Evolutionary conservation across 208 protist species (phyloP).

Genomic region (Ichthyophonus hoferi): DNA sequence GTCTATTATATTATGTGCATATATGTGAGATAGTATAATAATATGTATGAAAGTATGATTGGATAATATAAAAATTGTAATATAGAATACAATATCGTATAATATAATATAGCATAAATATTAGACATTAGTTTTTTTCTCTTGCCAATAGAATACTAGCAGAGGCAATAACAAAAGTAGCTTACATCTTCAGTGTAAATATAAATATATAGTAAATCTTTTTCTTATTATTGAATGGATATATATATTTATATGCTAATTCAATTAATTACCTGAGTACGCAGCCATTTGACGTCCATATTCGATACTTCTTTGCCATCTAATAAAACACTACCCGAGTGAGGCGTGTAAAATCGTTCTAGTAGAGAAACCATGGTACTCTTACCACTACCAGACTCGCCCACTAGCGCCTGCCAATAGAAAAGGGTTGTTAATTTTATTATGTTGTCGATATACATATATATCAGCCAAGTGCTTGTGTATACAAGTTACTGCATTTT

Average conservation of each 20-base stretch:
- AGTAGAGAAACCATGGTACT: slow-evolving; percentile 54
- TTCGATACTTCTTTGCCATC: slow-evolving; percentile 56
- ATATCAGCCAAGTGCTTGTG: too few relatives aligned
- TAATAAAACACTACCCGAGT: slow-evolving; percentile 51
- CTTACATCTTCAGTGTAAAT: too few relatives aligned
- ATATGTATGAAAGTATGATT: too few relatives aligned
- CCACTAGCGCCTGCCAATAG: slow-evolving; percentile 61
- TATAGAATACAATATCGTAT: neutral
- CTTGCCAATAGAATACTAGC: neutral
- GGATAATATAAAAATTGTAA: neutral
- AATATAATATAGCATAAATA: neutral
- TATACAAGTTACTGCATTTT: too few relatives aligned
- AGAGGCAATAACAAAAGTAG: neutral
- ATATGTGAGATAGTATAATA: neutral
- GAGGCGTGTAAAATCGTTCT: slow-evolving; percentile 58
- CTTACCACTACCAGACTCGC: slow-evolving; percentile 73
- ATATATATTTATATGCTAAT: too few relatives aligned
- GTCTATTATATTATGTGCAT: neutral
- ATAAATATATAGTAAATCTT: too few relatives aligned
- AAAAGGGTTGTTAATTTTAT: too few relatives aligned
- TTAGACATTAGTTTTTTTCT: neutral
- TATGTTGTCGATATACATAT: too few relatives aligned
- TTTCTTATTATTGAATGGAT: too few relatives aligned
- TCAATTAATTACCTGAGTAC: slow-evolving; percentile 27
- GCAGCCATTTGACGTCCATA: slow-evolving; percentile 47